A percentile compares a stretch with the other conserved stretches of the same genome.
Conservation (phyloP, 2,329 filamentous ascomycete genomes). For the Aspergillus sp. region DNA sequence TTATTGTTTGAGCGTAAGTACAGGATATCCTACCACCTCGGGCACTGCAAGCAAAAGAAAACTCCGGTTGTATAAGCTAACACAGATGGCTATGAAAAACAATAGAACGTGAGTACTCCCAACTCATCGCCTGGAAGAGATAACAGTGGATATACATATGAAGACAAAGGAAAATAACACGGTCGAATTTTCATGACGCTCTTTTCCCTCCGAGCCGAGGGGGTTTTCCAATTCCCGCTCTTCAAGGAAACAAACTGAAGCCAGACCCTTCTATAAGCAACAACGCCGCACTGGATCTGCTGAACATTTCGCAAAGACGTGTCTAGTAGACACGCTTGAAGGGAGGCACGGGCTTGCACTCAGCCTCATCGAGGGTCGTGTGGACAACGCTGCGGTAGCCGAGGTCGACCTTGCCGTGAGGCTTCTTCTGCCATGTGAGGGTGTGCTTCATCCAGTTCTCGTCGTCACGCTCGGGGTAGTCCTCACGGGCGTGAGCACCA, state of each 20-base stretch:
- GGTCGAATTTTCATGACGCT: constrained; percentile 38
- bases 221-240: constrained; percentile 9
- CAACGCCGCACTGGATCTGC: constrained; percentile 4
- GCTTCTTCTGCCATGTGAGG: constrained; percentile 90
- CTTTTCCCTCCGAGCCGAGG: constrained; percentile 30
- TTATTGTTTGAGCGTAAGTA: background rate
- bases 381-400: constrained; percentile 82
- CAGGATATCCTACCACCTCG: background rate
- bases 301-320: constrained; percentile 4
- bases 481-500: constrained; percentile 95
- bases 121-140: constrained; percentile 42
- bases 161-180: constrained; percentile 35
- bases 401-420: constrained; percentile 84
- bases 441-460: constrained; percentile 99
- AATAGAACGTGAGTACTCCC: constrained; percentile 37
- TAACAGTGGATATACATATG: constrained; percentile 46
- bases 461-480: constrained; percentile 94
- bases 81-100: constrained; percentile 33
- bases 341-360: constrained; percentile 94
- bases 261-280: constrained; percentile 10
- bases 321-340: constrained; percentile 73
- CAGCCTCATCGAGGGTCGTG: constrained; percentile 86
- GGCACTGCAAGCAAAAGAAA: constrained; percentile 28
- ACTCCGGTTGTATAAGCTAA: constrained; percentile 35
- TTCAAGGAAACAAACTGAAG: constrained; percentile 1